A percentile compares a stretch with the other conserved stretches of the same genome.
These are phyloP conservation scores for Stephanodiscus triporus DNA, from an alignment of 108 stramenopile species.

Conservation along the genomic window DNA sequence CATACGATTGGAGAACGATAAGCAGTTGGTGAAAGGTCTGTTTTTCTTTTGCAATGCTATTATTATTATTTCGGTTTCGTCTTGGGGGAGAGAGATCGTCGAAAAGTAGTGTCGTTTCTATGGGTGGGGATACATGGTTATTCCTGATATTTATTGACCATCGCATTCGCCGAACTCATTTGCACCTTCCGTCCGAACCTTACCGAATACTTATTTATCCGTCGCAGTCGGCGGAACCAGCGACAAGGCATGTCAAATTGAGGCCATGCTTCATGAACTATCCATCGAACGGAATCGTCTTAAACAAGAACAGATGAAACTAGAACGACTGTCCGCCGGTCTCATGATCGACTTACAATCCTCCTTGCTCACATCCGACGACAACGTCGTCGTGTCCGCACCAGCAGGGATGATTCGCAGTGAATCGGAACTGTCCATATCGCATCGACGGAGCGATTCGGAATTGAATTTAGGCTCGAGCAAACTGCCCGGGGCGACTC, in stretches of 20 bases:
- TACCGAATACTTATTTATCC: background rate
- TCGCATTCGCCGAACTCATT: background rate
- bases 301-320: conserved; percentile 64
- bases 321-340: conserved; percentile 71
- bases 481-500: background rate
- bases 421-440: conserved; percentile 33
- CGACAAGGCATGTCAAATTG: conserved; percentile 77
- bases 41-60: background rate
- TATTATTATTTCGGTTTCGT: background rate
- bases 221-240: conserved; percentile 64
- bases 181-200: background rate
- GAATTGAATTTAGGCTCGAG: background rate
- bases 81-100: background rate
- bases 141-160: background rate
- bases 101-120: background rate
- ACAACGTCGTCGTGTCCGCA: conserved; percentile 47
- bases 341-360: conserved; percentile 77
- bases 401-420: conserved; percentile 35
- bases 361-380: conserved; percentile 71
- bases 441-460: background rate
- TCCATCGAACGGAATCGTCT: conserved; percentile 63
- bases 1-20: conserved; percentile 61
- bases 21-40: conserved; percentile 75
- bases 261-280: conserved; percentile 69
- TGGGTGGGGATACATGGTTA: background rate